Evolutionary conservation across 345 rosid genomes (phyloP), one percentile per base, ranked within the genome.

Genomic region (Angophora floribunda): DNA sequence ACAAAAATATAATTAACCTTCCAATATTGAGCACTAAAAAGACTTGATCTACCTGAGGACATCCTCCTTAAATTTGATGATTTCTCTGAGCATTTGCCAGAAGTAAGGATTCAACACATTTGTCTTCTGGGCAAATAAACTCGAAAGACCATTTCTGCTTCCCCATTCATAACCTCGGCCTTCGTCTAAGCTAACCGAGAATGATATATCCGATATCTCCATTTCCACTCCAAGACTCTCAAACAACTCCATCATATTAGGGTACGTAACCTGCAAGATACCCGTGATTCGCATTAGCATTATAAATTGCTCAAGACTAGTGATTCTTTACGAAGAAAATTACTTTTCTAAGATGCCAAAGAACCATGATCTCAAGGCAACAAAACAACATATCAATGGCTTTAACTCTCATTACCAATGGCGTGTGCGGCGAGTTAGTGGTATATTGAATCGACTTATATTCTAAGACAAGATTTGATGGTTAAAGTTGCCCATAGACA

Each of bases 151-250:
- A 45, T 94, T 94, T 53, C 98, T 93, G 91, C 97, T 96, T 82
- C 99, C 99, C 98, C 99, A 97, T 92, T 97, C 98, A 52, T 88
- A 95, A 52, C 98, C 99, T 75, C 86, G 87, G 36, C 98, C 98
- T 59, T 92, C 87, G 32, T 97, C 96, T 87, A 95, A 91, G 92
- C 99, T 97, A 30, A 95, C 98, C 3, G 61, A 55, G 28, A 55
- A 55, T 55, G 61, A 55, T 26, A 55, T 22, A 55, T 55, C 61
- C 2, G 12, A 55, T 55, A 55, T 55, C 26, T 55, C 61, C 61
- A 55, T 55, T 55, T 55, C 61, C 61, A 55, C 61, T 22, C 12
- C 61, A 22, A 55, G 61, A 22, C 61, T 55, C 61, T 22, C 61
- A 55, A 55, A 55, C 28, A 55, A 55, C 28, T 55, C 61, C 61